Conservation (phyloP, 140 eudicot genomes). For the Bidens hawaiensis region DNA sequence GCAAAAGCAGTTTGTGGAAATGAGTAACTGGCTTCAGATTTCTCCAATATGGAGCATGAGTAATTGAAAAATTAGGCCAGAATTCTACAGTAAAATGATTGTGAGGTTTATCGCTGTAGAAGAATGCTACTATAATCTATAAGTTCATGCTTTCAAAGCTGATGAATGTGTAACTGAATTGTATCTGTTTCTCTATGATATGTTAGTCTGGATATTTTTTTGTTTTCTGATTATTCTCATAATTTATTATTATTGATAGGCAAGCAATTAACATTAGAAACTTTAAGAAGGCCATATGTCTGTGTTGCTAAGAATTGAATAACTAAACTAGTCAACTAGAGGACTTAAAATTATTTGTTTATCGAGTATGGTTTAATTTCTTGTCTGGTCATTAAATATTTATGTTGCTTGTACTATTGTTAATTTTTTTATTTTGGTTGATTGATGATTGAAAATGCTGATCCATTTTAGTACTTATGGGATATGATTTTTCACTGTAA, state of each 20-base stretch:
- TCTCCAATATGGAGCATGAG: not conserved
- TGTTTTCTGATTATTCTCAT: not conserved
- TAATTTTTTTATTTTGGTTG: not conserved
- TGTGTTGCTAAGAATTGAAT: not conserved
- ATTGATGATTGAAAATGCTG: not conserved
- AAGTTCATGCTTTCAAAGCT: not conserved
- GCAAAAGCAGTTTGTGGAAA: constrained; percentile 9
- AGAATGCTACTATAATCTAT: not conserved
- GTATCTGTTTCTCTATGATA: not conserved
- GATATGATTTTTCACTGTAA: not conserved
- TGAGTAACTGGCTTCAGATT: not conserved
- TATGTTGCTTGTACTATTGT: not conserved
- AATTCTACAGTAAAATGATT: not conserved
- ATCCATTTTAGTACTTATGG: not conserved
- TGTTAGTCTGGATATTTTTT: not conserved
- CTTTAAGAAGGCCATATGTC: not conserved
- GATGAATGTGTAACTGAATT: not conserved
- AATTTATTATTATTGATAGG: not conserved
- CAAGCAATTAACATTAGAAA: not conserved
- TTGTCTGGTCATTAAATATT: not conserved
- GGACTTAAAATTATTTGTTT: not conserved
- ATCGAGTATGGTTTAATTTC: not conserved
- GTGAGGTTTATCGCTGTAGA: not conserved
- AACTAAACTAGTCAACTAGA: not conserved
- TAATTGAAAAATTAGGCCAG: not conserved